Percentiles rank a stretch among this genome's conserved stretches.
Evolutionary conservation across 1,139 yeast genomes (phyloP).

Genomic region (Zhuliangozyma blackwelliae): DNA sequence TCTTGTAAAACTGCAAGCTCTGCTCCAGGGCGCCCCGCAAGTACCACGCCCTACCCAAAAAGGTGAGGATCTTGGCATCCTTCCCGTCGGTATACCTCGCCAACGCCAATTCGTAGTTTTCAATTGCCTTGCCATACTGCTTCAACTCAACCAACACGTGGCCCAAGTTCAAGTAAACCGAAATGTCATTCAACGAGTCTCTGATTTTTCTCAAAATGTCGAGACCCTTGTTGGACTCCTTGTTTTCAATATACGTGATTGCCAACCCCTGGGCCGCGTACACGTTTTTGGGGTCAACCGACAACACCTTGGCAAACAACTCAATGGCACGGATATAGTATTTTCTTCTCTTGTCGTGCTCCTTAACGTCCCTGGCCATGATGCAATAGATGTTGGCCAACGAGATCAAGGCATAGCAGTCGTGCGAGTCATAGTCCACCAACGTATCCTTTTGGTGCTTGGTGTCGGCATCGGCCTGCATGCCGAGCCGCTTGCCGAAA

Average conservation of each 20-base stretch:
- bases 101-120: slow-evolving; percentile 78
- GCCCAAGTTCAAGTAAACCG: slow-evolving; percentile 81
- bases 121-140: slow-evolving; percentile 83
- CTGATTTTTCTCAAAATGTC: slow-evolving; percentile 86
- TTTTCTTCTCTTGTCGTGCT: slow-evolving; percentile 62
- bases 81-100: slow-evolving; percentile 59
- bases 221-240: slow-evolving; percentile 70
- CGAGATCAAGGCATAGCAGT: slow-evolving; percentile 82
- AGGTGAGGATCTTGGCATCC: slow-evolving; percentile 62
- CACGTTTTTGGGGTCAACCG: slow-evolving; percentile 79
- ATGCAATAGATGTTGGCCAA: slow-evolving; percentile 83
- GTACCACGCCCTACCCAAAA: slow-evolving; percentile 89
- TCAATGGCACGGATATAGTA: slow-evolving; percentile 87
- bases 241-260: slow-evolving; percentile 84
- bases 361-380: slow-evolving; percentile 74
- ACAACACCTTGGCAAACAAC: slow-evolving; percentile 80
- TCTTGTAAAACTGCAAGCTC: slow-evolving; percentile 53
- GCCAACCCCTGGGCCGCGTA: slow-evolving; percentile 99
- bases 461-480: slow-evolving; percentile 62
- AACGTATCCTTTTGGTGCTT: slow-evolving; percentile 82
- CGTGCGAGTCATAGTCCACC: slow-evolving; percentile 79
- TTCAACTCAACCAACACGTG: slow-evolving; percentile 81
- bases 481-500: slow-evolving; percentile 53
- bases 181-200: slow-evolving; percentile 81
- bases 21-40: slow-evolving; percentile 72